These are phyloP conservation scores for Micractinium sp. DNA, from an alignment of 139 green algal genomes.

Conservation along the genomic window DNA sequence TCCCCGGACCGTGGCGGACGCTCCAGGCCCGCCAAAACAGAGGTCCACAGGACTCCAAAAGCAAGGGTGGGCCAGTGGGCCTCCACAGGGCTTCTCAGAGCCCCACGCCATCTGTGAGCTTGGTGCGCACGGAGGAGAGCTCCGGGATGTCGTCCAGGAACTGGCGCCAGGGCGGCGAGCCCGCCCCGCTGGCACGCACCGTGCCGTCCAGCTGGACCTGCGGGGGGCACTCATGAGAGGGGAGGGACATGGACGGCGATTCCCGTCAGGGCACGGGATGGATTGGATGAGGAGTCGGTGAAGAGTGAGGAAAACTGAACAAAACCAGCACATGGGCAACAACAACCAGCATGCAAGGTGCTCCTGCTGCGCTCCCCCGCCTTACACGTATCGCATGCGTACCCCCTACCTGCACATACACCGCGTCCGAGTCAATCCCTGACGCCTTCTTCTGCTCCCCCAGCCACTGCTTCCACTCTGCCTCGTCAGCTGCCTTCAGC, in stretches of 20 bases:
- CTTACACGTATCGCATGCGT: not conserved
- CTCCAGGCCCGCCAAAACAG: too few species aligned
- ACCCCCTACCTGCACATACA: constrained; percentile 66
- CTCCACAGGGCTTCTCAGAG: not conserved
- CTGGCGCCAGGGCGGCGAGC: constrained; percentile 78
- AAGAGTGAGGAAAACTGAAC: too few species aligned
- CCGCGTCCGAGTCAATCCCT: constrained; percentile 37
- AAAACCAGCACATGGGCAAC: too few species aligned
- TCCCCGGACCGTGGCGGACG: too few species aligned
- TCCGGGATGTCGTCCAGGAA: constrained; percentile 84
- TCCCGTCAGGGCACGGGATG: too few species aligned
- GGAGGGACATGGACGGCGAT: too few species aligned
- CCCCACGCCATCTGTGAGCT: constrained; percentile 61
- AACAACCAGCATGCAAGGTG: too few species aligned
- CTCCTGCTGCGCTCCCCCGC: not conserved
- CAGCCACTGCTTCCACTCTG: constrained; percentile 84
- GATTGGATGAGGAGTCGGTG: too few species aligned
- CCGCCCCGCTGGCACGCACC: constrained; percentile 78
- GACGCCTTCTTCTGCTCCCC: constrained; percentile 65
- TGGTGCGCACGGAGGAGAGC: constrained; percentile 75
- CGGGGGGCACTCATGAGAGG: not conserved
- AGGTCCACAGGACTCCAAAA: not conserved
- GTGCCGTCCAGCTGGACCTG: constrained; percentile 91
- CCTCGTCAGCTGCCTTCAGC: constrained; percentile 56
- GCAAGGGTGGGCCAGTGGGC: too few species aligned